Conservation (phyloP, 2,329 filamentous ascomycete species). For the Nigrospora oryzae region DNA sequence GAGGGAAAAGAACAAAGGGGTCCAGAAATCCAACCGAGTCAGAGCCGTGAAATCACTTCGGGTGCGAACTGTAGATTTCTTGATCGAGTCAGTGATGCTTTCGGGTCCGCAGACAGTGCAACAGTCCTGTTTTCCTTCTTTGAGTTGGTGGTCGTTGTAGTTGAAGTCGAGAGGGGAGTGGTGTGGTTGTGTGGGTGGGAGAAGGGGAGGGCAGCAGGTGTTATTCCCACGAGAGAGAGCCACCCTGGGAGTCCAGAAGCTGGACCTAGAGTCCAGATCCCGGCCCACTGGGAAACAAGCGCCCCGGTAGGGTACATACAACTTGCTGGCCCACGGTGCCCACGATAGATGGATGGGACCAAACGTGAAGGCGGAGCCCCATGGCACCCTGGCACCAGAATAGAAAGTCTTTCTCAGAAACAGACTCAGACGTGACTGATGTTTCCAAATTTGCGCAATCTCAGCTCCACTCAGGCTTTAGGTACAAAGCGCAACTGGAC, state of each 20-base stretch:
- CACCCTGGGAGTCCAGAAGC: neutral
- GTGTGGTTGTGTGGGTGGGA: too few relatives aligned
- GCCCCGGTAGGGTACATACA: neutral
- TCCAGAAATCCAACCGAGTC: too few relatives aligned
- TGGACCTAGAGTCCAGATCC: neutral
- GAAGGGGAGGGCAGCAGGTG: too few relatives aligned
- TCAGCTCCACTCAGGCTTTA: neutral
- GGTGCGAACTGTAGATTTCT: too few relatives aligned
- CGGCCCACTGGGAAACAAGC: neutral
- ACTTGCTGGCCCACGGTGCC: neutral
- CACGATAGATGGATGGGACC: neutral
- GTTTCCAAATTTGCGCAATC: slow-evolving; percentile 1
- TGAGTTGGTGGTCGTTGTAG: too few relatives aligned
- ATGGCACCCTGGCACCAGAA: neutral
- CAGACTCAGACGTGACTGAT: neutral
- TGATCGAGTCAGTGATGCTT: too few relatives aligned
- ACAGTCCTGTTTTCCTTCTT: too few relatives aligned
- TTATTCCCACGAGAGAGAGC: neutral
- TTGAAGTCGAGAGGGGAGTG: too few relatives aligned
- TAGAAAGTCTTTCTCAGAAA: neutral
- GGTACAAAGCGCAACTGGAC: neutral
- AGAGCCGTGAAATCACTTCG: too few relatives aligned
- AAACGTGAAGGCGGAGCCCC: too few relatives aligned
- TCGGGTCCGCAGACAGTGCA: too few relatives aligned
- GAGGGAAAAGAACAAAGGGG: too few relatives aligned